These are phyloP conservation scores for Talaromyces wortmannii DNA, from an alignment of 495 filamentous ascomycete species.

Conservation along the genomic window DNA sequence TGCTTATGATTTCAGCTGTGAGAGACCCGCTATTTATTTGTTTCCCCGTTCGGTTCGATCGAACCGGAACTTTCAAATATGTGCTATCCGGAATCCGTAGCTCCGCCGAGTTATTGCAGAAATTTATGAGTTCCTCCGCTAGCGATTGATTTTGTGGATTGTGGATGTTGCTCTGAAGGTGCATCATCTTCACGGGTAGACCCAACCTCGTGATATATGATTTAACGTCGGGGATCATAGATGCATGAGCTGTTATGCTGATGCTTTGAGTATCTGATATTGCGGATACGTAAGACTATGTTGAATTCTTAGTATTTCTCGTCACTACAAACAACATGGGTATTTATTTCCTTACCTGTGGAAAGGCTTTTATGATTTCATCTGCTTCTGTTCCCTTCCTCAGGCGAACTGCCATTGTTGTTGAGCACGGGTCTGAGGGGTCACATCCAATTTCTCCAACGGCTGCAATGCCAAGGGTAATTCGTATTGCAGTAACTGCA, in stretches of 20 bases:
- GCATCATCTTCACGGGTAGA: neutral
- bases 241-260: neutral
- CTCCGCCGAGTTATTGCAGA: neutral
- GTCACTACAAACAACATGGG: no score
- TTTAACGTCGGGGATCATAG: neutral
- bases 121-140: neutral
- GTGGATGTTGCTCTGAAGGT: neutral
- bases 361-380: neutral
- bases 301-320: no score
- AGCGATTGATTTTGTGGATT: neutral
- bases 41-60: neutral
- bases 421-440: neutral
- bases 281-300: neutral
- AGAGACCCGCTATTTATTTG: slow-evolving; percentile 8
- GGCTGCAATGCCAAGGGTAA: neutral
- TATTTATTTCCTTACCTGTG: neutral
- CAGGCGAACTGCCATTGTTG: neutral
- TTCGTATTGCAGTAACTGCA: neutral
- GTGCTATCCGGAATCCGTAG: neutral
- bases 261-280: neutral
- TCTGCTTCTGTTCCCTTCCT: neutral
- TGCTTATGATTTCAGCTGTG: slow-evolving; percentile 16
- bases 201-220: neutral
- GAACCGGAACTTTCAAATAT: neutral
- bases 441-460: neutral